These are phyloP conservation scores for Fraxinus sp. DNA, from an alignment of 305 asterid genomes.

Conservation along the genomic window DNA sequence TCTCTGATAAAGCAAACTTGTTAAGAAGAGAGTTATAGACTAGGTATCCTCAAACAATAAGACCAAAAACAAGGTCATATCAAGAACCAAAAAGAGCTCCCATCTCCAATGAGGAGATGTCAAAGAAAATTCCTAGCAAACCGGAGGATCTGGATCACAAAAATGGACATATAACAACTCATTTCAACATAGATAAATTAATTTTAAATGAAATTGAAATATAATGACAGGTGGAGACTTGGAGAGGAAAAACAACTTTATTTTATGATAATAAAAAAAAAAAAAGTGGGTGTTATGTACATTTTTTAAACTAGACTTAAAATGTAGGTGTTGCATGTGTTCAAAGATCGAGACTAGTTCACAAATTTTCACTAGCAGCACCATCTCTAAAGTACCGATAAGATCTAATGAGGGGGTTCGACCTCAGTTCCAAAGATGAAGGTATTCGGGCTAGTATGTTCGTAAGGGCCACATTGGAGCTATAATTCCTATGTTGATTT, in stretches of 20 bases:
- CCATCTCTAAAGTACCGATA: background rate
- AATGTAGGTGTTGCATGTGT: slow-evolving; percentile 4
- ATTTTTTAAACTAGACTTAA: background rate
- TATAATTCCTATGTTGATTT: no score
- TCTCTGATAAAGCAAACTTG: background rate
- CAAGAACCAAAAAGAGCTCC: background rate
- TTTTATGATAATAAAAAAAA: background rate
- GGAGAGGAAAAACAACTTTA: background rate
- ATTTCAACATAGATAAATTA: background rate
- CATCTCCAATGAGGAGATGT: background rate
- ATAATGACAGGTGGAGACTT: background rate
- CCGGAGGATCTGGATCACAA: background rate
- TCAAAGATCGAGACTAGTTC: background rate
- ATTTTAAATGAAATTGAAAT: background rate
- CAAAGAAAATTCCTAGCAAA: background rate
- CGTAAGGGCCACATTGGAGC: no score
- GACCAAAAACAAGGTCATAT: background rate
- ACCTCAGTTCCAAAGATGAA: background rate
- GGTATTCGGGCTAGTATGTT: background rate
- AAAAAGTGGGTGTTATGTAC: background rate
- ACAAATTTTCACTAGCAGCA: background rate
- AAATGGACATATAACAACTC: background rate
- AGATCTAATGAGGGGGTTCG: background rate
- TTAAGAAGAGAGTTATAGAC: background rate
- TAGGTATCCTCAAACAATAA: background rate